These are phyloP conservation scores for Panicum virgatum DNA, from an alignment of 202 grass and related monocot genomes.

Conservation along the genomic window DNA sequence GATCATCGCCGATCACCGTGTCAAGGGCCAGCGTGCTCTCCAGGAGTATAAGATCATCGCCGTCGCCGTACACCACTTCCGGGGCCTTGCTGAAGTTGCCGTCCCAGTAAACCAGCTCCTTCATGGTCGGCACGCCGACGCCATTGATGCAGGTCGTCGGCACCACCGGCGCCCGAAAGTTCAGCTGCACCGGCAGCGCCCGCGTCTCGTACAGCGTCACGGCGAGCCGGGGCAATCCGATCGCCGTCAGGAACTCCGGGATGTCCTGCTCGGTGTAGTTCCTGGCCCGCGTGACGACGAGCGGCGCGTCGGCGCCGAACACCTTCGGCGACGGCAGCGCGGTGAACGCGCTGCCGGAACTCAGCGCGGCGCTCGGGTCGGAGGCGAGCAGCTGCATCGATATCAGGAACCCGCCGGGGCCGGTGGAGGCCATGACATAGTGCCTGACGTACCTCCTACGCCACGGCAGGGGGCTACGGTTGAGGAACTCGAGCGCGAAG, in stretches of 20 bases:
- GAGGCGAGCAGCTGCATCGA: no score
- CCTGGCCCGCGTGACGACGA: no score
- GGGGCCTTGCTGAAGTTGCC: background rate
- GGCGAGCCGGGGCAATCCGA: background rate
- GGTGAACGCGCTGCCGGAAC: background rate
- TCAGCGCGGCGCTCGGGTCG: background rate
- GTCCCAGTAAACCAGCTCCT: constrained; percentile 6
- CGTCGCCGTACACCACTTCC: background rate
- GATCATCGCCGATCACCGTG: background rate
- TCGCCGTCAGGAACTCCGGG: background rate
- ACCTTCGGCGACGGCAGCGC: background rate
- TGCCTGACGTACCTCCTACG: constrained; percentile 3
- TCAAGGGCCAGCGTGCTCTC: background rate
- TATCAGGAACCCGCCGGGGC: background rate
- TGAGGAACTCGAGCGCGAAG: background rate
- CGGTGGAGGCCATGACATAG: background rate
- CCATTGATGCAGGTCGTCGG: constrained; percentile 8
- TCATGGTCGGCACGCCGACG: background rate
- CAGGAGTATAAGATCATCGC: background rate
- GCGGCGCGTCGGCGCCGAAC: background rate
- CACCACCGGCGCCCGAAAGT: background rate
- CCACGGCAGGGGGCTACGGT: background rate
- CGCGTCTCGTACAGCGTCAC: background rate
- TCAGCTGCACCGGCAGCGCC: background rate
- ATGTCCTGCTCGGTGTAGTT: background rate